Evolutionary conservation across 2,329 filamentous ascomycete species (phyloP).

Genomic region (Rutstroemia sydowiana): DNA sequence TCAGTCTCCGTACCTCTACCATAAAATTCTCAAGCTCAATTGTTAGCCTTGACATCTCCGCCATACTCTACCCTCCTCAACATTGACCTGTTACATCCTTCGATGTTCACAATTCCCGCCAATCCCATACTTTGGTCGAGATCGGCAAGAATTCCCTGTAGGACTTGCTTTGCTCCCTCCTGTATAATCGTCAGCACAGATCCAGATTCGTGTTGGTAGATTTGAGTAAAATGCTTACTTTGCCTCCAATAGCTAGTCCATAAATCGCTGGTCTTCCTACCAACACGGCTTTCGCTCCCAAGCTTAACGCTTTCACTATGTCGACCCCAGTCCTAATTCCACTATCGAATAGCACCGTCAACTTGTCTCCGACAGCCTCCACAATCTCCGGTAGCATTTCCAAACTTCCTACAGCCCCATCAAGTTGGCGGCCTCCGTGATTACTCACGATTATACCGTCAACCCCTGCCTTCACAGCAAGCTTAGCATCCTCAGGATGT

Average conservation of each 20-base stretch:
- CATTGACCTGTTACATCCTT: constrained; percentile 22
- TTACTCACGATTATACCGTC: constrained; percentile 57
- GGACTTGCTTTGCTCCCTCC: constrained; percentile 44
- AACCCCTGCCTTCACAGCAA: constrained; percentile 47
- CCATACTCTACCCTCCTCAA: constrained; percentile 21
- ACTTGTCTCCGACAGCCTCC: constrained; percentile 42
- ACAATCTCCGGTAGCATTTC: constrained; percentile 46
- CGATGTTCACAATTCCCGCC: constrained; percentile 37
- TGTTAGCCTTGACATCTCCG: constrained; percentile 22
- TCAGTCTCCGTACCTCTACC: no score
- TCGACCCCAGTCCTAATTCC: constrained; percentile 57
- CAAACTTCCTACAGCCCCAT: constrained; percentile 51
- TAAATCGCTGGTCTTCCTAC: constrained; percentile 56
- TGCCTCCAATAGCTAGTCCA: constrained; percentile 51
- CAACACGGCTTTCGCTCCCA: constrained; percentile 57
- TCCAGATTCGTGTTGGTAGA: no score
- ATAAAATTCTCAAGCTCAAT: no score
- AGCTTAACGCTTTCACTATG: constrained; percentile 58
- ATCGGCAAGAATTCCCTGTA: constrained; percentile 44
- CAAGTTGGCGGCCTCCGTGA: constrained; percentile 51
- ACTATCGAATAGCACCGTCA: constrained; percentile 59
- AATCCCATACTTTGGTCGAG: constrained; percentile 50
- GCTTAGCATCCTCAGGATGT: constrained; percentile 48
- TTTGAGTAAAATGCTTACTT: no score
- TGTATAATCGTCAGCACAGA: neutral